Evolutionary conservation across 331 rosid species (phyloP).

Genomic region (Malus hybrid): DNA sequence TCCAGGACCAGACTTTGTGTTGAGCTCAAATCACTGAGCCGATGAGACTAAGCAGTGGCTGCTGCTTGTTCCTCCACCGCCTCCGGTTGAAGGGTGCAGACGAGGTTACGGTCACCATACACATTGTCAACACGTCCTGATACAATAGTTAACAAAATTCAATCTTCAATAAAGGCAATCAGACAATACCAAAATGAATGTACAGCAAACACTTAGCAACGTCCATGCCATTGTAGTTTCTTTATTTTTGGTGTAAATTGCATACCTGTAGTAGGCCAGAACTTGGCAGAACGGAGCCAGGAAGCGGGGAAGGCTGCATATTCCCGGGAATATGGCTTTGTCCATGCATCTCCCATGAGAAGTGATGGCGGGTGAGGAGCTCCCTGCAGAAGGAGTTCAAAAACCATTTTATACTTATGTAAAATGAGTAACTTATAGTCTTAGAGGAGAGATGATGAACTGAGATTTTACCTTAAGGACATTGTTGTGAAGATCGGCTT

Average conservation of each 20-base stretch:
- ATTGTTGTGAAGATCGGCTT: constrained; percentile 73
- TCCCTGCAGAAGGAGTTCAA: constrained; percentile 33
- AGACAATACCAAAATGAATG: background rate
- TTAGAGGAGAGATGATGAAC: background rate
- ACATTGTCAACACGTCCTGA: constrained; percentile 96
- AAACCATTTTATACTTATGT: background rate
- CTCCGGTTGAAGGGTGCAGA: constrained; percentile 85
- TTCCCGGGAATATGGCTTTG: constrained; percentile 85
- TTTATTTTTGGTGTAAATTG: background rate
- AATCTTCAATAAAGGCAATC: constrained; percentile 4
- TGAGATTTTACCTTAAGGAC: constrained; percentile 64
- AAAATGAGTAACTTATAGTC: background rate
- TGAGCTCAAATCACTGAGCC: background rate
- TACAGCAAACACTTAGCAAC: background rate
- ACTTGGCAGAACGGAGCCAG: constrained; percentile 80
- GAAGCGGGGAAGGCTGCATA: constrained; percentile 93
- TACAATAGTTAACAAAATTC: constrained; percentile 4
- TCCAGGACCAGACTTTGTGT: background rate
- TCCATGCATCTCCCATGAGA: constrained; percentile 94
- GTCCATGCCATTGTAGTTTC: background rate
- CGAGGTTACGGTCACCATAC: constrained; percentile 93
- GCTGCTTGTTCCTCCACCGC: constrained; percentile 75
- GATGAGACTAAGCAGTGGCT: constrained; percentile 54
- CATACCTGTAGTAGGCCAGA: constrained; percentile 95
- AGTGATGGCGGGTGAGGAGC: constrained; percentile 98